Base-by-base conservation (phyloP, 1,284 basidiomycete genomes). In the Phenoliferia sp. region DNA sequence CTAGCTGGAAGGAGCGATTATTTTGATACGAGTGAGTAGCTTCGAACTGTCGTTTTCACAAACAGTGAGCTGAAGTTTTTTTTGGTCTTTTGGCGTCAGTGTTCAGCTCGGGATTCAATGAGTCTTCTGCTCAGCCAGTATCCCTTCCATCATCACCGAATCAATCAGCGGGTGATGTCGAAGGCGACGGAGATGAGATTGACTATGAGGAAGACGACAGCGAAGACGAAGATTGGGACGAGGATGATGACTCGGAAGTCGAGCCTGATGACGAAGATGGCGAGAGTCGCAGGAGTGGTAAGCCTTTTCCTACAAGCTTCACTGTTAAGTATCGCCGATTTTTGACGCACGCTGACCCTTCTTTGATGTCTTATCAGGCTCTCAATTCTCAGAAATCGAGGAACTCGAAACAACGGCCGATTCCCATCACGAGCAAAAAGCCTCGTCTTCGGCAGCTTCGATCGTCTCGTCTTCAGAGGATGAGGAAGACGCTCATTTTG, bases 1-100 rank as follows among this genome's bases (percentile, higher is more conserved):
- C 74, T 81, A 6, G 73, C 76, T 10, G 74, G 76, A 10, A 70
- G 80, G 2, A 76, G 76, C 66, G 78, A 80, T 58, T 80, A 80
- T 67, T 78, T 79, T 44, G 67, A 74, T 10, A 73, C 71, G 62
- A 78, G 66, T 70, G 52, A 48, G 67, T 57, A n/a, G 17, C 16
- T 3, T 22, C 31, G 35, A 0, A 29, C 17, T 19, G 29, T 34
- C 31, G 35, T n/a, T n/a, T n/a, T n/a, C n/a, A n/a, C n/a, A n/a
- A n/a, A n/a, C n/a, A n/a, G n/a, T n/a, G n/a, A n/a, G n/a, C 17
- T 17, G 17, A 26, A 59, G 62, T 54, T 60, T n/a, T 64, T 66
- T n/a, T 28, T 26, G 22, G 44, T 3, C 16, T 31, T 31, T 3
- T 22, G 4, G 6, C 2, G 2, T 3, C 32, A 67, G 73, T 75